Conservation (phyloP, 768 basidiomycete species). For the Boletus rex-veris region DNA sequence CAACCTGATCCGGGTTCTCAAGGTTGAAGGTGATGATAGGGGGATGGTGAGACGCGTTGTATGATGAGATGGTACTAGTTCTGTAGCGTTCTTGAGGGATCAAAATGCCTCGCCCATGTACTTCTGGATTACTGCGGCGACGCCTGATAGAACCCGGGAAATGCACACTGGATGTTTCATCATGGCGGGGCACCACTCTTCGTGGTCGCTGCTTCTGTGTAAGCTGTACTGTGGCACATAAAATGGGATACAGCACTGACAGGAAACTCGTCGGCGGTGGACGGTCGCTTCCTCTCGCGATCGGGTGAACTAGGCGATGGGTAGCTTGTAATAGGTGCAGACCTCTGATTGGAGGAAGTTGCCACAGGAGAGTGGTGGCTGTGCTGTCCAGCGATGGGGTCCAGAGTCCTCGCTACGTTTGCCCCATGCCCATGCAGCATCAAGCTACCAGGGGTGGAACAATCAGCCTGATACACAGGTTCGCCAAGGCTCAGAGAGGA, state of each 20-base stretch:
- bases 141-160: constrained; percentile 5
- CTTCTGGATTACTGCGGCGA: not conserved
- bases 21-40: constrained; percentile 57
- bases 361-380: constrained; percentile 24
- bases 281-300: constrained; percentile 19
- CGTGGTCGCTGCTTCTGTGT: constrained; percentile 17
- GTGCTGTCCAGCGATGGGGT: not conserved
- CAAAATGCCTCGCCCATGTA: constrained; percentile 15
- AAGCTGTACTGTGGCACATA: constrained; percentile 12
- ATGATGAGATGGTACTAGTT: constrained; percentile 9
- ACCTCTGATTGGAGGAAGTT: constrained; percentile 3
- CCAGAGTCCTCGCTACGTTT: constrained; percentile 7
- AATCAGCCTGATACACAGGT: not conserved
- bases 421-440: not conserved
- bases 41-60: constrained; percentile 34
- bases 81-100: constrained; percentile 26
- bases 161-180: constrained; percentile 9
- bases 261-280: constrained; percentile 7
- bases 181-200: constrained; percentile 17
- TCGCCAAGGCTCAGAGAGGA: not conserved
- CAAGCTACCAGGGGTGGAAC: not conserved
- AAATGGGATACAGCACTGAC: constrained; percentile 12
- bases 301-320: constrained; percentile 18
- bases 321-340: constrained; percentile 9
- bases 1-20: constrained; percentile 49